Conservation (phyloP, 1,284 basidiomycete genomes). For the Boletus sp. region DNA sequence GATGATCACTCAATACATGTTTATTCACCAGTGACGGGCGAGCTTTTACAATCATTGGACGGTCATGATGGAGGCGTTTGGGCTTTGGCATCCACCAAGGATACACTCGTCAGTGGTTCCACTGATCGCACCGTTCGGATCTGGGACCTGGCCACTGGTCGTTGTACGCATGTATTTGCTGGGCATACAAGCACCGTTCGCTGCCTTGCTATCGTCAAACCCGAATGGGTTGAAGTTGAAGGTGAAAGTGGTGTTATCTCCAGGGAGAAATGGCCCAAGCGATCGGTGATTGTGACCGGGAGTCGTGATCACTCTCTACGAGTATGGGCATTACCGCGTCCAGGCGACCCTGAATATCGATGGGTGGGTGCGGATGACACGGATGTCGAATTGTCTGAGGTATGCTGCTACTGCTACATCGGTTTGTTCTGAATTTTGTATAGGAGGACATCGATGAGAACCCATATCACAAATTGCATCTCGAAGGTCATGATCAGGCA, state of each 20-base stretch:
- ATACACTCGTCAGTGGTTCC: constrained; percentile 87
- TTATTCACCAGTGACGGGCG: constrained; percentile 79
- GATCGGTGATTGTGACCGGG: constrained; percentile 88
- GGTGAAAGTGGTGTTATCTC: constrained; percentile 52
- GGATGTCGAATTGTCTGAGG: constrained; percentile 66
- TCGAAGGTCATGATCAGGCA: constrained; percentile 86
- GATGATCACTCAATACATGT: constrained; percentile 93
- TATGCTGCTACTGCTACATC: constrained; percentile 35
- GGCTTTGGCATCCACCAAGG: constrained; percentile 82
- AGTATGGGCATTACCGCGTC: constrained; percentile 84
- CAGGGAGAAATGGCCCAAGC: constrained; percentile 78
- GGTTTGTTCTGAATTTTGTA: constrained; percentile 10
- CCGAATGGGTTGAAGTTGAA: constrained; percentile 74
- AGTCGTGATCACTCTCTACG: constrained; percentile 87
- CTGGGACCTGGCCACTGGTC: constrained; percentile 81
- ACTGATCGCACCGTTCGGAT: constrained; percentile 93
- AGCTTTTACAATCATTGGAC: constrained; percentile 67
- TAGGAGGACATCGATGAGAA: constrained; percentile 78
- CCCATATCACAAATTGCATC: constrained; percentile 81
- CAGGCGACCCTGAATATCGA: constrained; percentile 72
- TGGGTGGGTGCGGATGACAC: constrained; percentile 67
- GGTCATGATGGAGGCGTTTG: constrained; percentile 96
- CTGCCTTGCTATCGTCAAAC: constrained; percentile 86
- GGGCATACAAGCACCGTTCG: constrained; percentile 93
- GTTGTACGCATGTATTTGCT: constrained; percentile 85